Base-by-base conservation (phyloP, 2,329 filamentous ascomycete species). In the Beauveria sp. region DNA sequence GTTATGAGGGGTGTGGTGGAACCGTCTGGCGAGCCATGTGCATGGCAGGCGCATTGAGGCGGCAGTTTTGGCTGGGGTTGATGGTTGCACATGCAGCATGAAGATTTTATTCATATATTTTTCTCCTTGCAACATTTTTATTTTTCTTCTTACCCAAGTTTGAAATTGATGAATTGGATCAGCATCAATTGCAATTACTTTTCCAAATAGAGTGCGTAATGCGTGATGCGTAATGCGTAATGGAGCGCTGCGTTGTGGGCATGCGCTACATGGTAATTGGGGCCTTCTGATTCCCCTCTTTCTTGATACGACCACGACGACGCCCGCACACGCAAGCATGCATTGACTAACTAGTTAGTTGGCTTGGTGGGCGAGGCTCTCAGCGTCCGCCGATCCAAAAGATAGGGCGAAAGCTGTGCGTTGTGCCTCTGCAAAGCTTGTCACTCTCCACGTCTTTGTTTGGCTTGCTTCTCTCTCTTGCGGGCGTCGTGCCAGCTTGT, bases 391-490 rank as follows among this genome's bases (percentile, higher is more conserved):
- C 45, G 50, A 50, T 42, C 28, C 9, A 40, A 45, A 48, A 58
- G 45, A 58, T 49, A 26, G 55, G 55, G 55, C 55, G 55, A 58
- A 56, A 58, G 45, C 43, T 28, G 31, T 20, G 43, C 34, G 31
- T 34, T 38, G 34, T 38, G 31, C 31, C 31, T 34, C 9, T 31
- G 31, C 0, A 38, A 14, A 14, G 34, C 34, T 38, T 38, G 34
- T 38, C 10, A 5, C 18, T n/a, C 5, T 55, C 24, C 2, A 8
- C 16, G 46, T 28, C 10, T 46, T n/a, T 42, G n/a, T 8, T 42
- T 16, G 34, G 5, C 34, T 14, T 38, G 12, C 34, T 24, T 24
- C 22, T 24, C 22, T 43, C 42, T 43, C 18, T n/a, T 43, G n/a
- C 10, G 22, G 16, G 6, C 38, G 38, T 40, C 38, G 0, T 28